Evolutionary conservation across 768 basidiomycete genomes (phyloP).

Genomic region (Hygrophorus pudorinus): DNA sequence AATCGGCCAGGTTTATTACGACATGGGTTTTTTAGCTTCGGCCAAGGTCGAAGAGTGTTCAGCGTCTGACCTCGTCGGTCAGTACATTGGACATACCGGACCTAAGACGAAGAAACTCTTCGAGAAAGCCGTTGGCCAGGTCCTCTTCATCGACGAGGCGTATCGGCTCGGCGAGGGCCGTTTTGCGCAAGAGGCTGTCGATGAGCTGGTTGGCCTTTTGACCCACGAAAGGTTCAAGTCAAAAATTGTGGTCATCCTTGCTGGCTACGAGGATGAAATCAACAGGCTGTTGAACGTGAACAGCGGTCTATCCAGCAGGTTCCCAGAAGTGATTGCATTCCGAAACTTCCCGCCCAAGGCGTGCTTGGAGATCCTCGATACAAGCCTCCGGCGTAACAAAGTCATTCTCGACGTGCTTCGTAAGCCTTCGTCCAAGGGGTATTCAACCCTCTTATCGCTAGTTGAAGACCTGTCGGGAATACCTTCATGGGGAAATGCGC

Average conservation of each 20-base stretch:
- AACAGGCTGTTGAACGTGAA: constrained; percentile 49
- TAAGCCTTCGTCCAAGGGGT: constrained; percentile 18
- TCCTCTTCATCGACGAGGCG: constrained; percentile 66
- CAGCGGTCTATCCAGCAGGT: constrained; percentile 56
- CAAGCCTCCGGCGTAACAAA: constrained; percentile 33
- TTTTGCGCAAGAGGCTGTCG: constrained; percentile 63
- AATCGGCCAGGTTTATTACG: constrained; percentile 51
- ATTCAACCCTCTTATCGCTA: constrained; percentile 25
- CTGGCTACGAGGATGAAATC: constrained; percentile 64
- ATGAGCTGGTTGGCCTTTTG: constrained; percentile 56
- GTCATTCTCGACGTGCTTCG: constrained; percentile 30
- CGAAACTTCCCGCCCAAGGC: constrained; percentile 35
- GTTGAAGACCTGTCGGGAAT: constrained; percentile 33
- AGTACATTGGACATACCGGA: constrained; percentile 65
- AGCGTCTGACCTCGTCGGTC: constrained; percentile 57
- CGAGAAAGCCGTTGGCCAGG: constrained; percentile 55
- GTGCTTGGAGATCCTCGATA: constrained; percentile 40
- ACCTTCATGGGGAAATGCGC: constrained; percentile 58
- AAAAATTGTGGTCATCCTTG: constrained; percentile 58
- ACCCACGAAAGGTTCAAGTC: constrained; percentile 47
- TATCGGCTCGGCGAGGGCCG: constrained; percentile 52
- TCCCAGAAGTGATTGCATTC: constrained; percentile 52
- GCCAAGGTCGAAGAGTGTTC: constrained; percentile 57
- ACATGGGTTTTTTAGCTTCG: constrained; percentile 44
- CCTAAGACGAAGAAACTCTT: constrained; percentile 52